phyloP scores from a whole-genome alignment of 345 rosid genomes.

The Boechera stricta region DNA sequence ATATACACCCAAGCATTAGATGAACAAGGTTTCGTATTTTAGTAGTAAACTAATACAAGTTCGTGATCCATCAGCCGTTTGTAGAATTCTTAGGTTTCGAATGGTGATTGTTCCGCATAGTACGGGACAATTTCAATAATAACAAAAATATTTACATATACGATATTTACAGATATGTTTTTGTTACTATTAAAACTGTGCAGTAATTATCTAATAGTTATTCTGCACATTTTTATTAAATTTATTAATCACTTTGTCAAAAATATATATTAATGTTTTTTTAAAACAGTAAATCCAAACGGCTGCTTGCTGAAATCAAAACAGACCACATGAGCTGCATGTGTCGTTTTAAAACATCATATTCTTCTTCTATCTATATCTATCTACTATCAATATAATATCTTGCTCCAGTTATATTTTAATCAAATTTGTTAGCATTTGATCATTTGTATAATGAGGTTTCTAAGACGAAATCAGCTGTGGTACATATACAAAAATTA shows the following conservation, averaged over 20 bases:
- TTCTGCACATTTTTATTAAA: too few species aligned
- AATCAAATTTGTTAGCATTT: background rate
- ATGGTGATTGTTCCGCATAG: too few species aligned
- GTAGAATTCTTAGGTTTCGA: too few species aligned
- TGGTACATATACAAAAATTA: background rate
- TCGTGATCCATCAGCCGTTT: background rate
- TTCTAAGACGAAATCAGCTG: background rate
- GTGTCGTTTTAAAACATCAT: slow-evolving; percentile 28
- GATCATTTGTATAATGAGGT: background rate
- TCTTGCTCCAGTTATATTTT: background rate
- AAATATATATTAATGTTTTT: background rate
- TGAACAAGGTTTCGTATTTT: slow-evolving; percentile 11
- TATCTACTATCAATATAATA: background rate
- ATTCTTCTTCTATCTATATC: slow-evolving; percentile 22
- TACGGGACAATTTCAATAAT: too few species aligned
- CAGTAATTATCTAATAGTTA: too few species aligned
- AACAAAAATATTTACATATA: too few species aligned
- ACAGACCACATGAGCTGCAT: slow-evolving; percentile 45
- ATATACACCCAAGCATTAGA: background rate
- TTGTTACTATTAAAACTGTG: too few species aligned
- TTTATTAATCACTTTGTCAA: slow-evolving; percentile 5
- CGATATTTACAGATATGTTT: too few species aligned
- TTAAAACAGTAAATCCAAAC: slow-evolving; percentile 39
- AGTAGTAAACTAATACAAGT: slow-evolving; percentile 11
- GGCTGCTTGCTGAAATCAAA: slow-evolving; percentile 34